Evolutionary conservation across 345 rosid species (phyloP), one percentile per base, ranked within the genome.

Genomic region (Linum tenue): DNA sequence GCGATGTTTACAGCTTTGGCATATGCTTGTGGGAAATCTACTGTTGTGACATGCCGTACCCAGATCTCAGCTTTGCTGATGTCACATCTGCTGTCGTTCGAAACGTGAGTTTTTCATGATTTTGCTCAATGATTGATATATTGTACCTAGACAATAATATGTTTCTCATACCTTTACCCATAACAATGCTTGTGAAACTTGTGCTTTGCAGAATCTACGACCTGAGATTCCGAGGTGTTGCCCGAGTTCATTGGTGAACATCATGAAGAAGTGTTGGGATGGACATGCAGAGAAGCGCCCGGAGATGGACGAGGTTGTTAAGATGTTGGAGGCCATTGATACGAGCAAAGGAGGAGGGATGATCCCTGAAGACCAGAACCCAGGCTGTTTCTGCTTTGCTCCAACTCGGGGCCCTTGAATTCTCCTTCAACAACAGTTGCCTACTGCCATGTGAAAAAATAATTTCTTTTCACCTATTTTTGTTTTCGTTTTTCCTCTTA

Each of bases 11-110:
- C 80, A 92, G 98, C 75, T 92, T 92, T 43, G 98, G 97, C 70
- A 92, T 90, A 73, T 92, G 98, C 78, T 69, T 90, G 64, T 92
- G 98, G 97, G 98, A 92, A 77, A 92, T 83, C 39, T 92, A 92
- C 77, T 92, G 98, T 67, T 92, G 98, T 41, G 92, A 90, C 41
- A 86, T 92, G 94, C 98, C 98, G 48, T 90, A 90, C 57, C 83
- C 90, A 9, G 74, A 88, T 81, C 96, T 90, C 56, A 88, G 97
- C 72, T 85, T 88, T 67, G 91, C 76, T 7, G 96, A 90, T 67
- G 87, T 90, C 12, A 81, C 95, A 37, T 80, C 90, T 60, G 89
- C 86, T 31, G 97, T 92, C 67, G 95, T 90, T 71, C 80, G 84
- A 66, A 84, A 90, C 79, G 98, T 90, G 70, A 73, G 83, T 77